These are phyloP conservation scores for Pseudogymnoascus sp. DNA, from an alignment of 2,329 filamentous ascomycete genomes.

Conservation along the genomic window DNA sequence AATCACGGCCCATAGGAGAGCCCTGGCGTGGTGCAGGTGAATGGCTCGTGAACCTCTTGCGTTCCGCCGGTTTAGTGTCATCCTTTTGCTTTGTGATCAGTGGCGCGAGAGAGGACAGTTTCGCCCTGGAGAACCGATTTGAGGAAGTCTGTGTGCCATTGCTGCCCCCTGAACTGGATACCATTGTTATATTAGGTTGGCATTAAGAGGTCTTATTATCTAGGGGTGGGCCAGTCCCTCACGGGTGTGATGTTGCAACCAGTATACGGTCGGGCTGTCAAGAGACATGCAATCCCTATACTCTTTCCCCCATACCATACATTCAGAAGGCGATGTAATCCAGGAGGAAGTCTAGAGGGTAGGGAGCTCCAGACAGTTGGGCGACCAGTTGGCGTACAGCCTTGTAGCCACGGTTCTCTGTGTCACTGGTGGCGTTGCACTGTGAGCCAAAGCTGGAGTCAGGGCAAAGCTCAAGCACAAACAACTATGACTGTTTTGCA, in stretches of 20 bases:
- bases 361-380: neutral
- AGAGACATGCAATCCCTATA: conserved; percentile 4
- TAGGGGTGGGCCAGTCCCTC: conserved; percentile 4
- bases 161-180: conserved; percentile 4
- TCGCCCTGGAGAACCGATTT: conserved; percentile 7
- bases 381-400: neutral
- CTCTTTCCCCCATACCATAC: neutral
- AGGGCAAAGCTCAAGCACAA: neutral
- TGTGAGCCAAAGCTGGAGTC: neutral
- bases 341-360: neutral
- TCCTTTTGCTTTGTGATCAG: conserved; percentile 2
- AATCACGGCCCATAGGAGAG: conserved; percentile 8
- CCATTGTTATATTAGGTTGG: conserved; percentile 12
- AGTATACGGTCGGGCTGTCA: conserved; percentile 1
- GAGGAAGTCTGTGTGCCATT: neutral
- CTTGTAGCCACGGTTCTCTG: neutral
- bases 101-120: neutral
- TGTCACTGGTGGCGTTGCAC: neutral
- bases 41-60: neutral
- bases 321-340: neutral
- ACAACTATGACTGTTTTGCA: neutral
- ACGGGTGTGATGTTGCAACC: conserved; percentile 4
- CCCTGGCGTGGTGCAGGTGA: conserved; percentile 1
- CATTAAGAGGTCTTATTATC: conserved; percentile 1
- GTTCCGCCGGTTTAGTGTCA: neutral